A percentile compares a stretch with the other conserved stretches of the same genome.
These are phyloP conservation scores for Leersia perrieri DNA, from an alignment of 176 grass and related monocot genomes.

Conservation along the genomic window DNA sequence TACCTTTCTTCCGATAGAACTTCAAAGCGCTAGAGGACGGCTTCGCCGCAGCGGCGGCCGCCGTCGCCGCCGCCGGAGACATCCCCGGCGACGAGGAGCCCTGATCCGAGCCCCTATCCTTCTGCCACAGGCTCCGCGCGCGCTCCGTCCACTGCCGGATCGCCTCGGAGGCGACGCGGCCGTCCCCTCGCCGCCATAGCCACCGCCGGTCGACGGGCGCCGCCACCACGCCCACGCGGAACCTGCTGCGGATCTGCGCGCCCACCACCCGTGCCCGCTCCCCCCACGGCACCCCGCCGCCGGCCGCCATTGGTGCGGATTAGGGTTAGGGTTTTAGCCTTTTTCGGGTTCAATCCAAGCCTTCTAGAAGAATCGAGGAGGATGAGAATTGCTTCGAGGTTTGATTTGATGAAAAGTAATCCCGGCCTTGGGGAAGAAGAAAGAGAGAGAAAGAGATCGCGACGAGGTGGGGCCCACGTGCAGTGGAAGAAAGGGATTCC, in stretches of 20 bases:
- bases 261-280: conserved; percentile 62
- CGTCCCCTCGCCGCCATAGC: conserved; percentile 41
- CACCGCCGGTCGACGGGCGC: conserved; percentile 55
- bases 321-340: conserved; percentile 12
- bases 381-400: background rate
- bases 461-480: background rate
- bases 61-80: background rate
- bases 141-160: conserved; percentile 60
- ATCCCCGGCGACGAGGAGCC: conserved; percentile 3
- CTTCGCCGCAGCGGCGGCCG: conserved; percentile 3
- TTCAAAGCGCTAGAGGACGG: conserved; percentile 48
- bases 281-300: conserved; percentile 57
- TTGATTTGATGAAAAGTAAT: too few relatives aligned
- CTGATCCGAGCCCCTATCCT: background rate
- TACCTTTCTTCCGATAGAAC: conserved; percentile 83
- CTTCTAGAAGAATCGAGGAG: conserved; percentile 11
- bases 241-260: conserved; percentile 70
- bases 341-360: background rate
- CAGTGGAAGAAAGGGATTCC: background rate
- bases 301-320: conserved; percentile 47
- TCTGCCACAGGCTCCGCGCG: conserved; percentile 38
- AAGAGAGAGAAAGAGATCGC: background rate
- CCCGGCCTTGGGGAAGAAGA: conserved; percentile 23
- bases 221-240: conserved; percentile 53
- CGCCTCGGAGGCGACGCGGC: conserved; percentile 39